Conservation (phyloP, 805 yeast species). For the Wickerhamiella musiphila region DNA sequence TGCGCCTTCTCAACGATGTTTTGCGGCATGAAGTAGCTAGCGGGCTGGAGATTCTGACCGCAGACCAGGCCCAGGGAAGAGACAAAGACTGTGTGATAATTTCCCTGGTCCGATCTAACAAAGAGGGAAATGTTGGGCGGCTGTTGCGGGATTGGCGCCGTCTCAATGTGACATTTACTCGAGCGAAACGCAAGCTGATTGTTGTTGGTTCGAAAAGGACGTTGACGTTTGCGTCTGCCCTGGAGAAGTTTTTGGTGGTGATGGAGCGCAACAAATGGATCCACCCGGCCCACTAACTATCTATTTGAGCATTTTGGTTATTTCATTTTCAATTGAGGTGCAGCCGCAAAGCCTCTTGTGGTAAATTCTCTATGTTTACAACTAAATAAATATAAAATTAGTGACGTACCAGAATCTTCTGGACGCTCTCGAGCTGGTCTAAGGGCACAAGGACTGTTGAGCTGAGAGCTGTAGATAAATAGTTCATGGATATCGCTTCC, state of each 20-base stretch:
- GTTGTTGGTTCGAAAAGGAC: constrained; percentile 67
- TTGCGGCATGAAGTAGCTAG: too few species aligned
- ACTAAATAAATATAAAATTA: too few species aligned
- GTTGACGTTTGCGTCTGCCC: constrained; percentile 17
- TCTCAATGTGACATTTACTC: constrained; percentile 82
- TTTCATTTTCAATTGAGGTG: neutral
- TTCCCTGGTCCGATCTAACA: constrained; percentile 74
- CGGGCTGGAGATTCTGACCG: constrained; percentile 67
- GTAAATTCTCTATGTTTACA: too few species aligned
- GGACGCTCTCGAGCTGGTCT: too few species aligned
- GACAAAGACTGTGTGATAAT: constrained; percentile 85
- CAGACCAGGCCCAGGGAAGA: constrained; percentile 91
- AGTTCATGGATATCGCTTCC: constrained; percentile 33
- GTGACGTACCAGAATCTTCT: too few species aligned
- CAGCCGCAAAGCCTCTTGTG: too few species aligned
- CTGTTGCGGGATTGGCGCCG: constrained; percentile 78
- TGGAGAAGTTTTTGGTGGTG: constrained; percentile 1
- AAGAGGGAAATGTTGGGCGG: constrained; percentile 49
- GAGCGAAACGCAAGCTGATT: constrained; percentile 71
- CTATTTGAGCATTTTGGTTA: neutral
- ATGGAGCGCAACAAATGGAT: constrained; percentile 1
- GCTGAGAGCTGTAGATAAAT: constrained; percentile 41
- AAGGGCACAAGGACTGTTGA: constrained; percentile 44
- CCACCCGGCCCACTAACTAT: neutral
- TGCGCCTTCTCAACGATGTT: constrained; percentile 28